Base-by-base conservation (phyloP, 225 moss, liverwort and hornwort species). In the Pseudisothecium myosuroides region DNA sequence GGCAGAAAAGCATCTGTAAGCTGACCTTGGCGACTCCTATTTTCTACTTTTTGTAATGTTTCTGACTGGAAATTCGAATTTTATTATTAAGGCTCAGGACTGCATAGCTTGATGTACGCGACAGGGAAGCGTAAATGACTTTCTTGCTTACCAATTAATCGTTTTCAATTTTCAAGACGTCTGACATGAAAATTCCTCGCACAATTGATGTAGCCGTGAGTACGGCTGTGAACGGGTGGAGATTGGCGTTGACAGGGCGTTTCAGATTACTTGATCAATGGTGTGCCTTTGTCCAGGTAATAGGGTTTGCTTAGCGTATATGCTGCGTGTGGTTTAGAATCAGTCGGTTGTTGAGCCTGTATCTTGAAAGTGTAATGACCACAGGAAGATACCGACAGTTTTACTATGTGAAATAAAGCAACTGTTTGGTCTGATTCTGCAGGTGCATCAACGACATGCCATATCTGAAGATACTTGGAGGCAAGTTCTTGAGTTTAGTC, bases 401-500 rank as follows among this genome's bases (percentile, higher is more conserved):
- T 82, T 69, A 58, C 19, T 69, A 24, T 22, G 71, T 74, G 71
- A 77, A 34, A 47, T 69, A 39, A 68, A 68, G 62, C 47, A 41
- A 43, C 56, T 85, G 80, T 61, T 59, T 79, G 64, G 72, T 72
- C 77, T 83, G 85, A 73, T 84, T 39, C 32, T 92, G 88, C 88
- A 99, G 98, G 92, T 90, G 81, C 96, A 99, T 92, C 98, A 99
- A 90, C 93, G 96, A 79, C 94, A 99, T 94, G 96, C 98, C 17
- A 96, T 99, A 78, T 96, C 97, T 86, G 98, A 99, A 92, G 98
- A 99, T 71, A 99, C 98, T 26, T 99, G 98, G 98, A 93, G 97
- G 80, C 98, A 99, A 94, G 96, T 99, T 50, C 93, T 99, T 90
- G 98, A 99, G 86, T 97, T 99, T 83, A 97, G 98, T 87, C 93